Evolutionary conservation across 139 green algal species (phyloP).

Genomic region (Chlorella ohadii): DNA sequence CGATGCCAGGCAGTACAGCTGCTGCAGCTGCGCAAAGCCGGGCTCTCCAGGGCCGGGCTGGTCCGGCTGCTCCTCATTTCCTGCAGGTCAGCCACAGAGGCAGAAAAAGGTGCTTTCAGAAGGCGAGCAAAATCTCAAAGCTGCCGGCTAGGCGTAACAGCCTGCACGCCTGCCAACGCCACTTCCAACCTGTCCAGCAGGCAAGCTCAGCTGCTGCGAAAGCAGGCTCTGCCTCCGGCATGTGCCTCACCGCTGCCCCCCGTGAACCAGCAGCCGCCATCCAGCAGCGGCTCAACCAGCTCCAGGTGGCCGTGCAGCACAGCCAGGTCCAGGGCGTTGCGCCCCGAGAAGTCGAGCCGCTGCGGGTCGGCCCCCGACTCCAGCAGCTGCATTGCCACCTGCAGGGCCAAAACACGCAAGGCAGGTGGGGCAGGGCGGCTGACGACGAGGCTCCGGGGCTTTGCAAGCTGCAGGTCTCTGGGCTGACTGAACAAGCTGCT

Average conservation of each 20-base stretch:
- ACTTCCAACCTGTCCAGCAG: no score
- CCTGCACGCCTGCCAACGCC: no score
- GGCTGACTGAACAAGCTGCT: no score
- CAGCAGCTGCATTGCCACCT: constrained; percentile 46
- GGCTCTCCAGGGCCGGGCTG: background rate
- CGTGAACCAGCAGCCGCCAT: constrained; percentile 42
- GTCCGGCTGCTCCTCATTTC: background rate
- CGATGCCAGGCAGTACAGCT: constrained; percentile 9
- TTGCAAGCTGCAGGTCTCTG: no score
- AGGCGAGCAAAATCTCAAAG: no score
- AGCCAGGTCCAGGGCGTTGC: constrained; percentile 53
- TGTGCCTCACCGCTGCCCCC: constrained; percentile 1
- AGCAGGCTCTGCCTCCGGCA: no score
- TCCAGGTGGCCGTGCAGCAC: constrained; percentile 42
- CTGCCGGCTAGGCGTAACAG: no score
- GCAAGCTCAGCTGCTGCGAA: no score
- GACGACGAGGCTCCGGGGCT: no score
- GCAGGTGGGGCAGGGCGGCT: background rate
- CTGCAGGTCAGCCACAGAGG: background rate
- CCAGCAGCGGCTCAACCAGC: constrained; percentile 15
- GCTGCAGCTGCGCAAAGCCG: background rate
- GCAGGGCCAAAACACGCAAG: background rate
- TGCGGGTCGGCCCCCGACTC: constrained; percentile 22
- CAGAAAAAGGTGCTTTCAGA: no score
- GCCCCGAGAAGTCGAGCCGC: constrained; percentile 20